Evolutionary conservation across 495 filamentous ascomycete species (phyloP).

Genomic region (Geopyxis carbonaria): DNA sequence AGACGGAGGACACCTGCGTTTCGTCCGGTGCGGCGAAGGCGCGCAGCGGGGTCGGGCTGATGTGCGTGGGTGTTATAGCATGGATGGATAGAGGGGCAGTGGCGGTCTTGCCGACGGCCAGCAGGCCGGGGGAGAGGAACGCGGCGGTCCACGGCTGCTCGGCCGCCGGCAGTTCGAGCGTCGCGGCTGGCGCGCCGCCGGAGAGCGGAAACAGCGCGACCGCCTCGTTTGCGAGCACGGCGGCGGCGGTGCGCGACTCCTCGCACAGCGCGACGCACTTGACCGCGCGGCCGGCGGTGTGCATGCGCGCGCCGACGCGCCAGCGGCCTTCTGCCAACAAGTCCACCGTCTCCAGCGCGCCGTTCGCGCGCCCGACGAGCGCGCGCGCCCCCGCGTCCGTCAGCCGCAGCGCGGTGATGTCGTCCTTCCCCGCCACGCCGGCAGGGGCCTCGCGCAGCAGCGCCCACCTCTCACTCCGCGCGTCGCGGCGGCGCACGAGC

Average conservation of each 20-base stretch:
- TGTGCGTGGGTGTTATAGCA: constrained; percentile 6
- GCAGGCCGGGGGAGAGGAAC: constrained; percentile 10
- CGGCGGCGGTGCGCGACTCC: constrained; percentile 28
- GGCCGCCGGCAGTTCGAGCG: neutral
- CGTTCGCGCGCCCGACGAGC: constrained; percentile 33
- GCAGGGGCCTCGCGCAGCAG: constrained; percentile 37
- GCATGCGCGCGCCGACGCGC: no score
- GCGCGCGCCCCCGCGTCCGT: constrained; percentile 27
- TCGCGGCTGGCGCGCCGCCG: constrained; percentile 20
- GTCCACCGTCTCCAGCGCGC: constrained; percentile 25
- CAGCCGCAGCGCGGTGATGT: constrained; percentile 43
- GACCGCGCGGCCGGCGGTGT: no score
- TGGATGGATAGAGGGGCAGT: constrained; percentile 8
- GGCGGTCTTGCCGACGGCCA: constrained; percentile 12
- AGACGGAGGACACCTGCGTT: constrained; percentile 25
- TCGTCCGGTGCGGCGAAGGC: constrained; percentile 9
- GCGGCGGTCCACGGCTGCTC: constrained; percentile 14
- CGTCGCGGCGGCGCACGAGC: constrained; percentile 27
- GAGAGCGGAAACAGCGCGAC: constrained; percentile 31
- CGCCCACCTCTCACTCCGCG: constrained; percentile 29
- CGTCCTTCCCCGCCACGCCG: constrained; percentile 40
- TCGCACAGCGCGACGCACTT: no score
- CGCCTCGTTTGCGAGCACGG: constrained; percentile 30
- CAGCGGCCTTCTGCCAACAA: neutral
- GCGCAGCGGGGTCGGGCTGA: constrained; percentile 3